Conservation (phyloP, 331 rosid genomes). For the Saraca asoca region DNA sequence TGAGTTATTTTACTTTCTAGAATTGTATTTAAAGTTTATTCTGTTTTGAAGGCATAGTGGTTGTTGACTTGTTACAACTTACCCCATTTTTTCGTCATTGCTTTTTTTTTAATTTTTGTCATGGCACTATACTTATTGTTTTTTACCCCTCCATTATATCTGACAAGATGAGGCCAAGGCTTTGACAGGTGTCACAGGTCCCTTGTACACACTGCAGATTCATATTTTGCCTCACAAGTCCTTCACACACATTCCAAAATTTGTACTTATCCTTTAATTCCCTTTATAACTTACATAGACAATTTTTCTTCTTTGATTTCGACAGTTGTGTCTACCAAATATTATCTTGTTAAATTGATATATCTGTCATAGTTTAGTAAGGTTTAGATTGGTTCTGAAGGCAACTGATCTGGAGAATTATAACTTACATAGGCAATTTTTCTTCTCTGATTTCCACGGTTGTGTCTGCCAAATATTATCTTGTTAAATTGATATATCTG, state of each 20-base stretch:
- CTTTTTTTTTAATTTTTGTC: no score
- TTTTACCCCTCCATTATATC: background rate
- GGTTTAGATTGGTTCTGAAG: constrained; percentile 22
- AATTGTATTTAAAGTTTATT: background rate
- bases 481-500: no score
- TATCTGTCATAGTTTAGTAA: constrained; percentile 20
- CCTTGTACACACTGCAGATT: background rate
- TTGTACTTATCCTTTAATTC: constrained; percentile 11
- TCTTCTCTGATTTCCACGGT: constrained; percentile 3
- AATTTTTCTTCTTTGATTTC: constrained; percentile 3
- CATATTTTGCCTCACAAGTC: constrained; percentile 12
- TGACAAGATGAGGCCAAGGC: background rate
- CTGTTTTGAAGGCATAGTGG: background rate
- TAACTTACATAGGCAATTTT: no score
- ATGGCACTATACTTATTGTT: no score
- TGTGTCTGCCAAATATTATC: constrained; percentile 3
- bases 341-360: constrained; percentile 17
- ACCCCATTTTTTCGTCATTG: no score
- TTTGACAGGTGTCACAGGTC: background rate
- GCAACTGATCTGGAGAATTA: constrained; percentile 32
- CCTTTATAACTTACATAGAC: background rate
- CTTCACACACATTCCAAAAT: background rate
- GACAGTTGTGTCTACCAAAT: constrained; percentile 2
- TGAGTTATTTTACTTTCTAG: background rate
- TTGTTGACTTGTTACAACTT: background rate